These are phyloP conservation scores for Clohesyomyces aquaticus DNA, from an alignment of 495 filamentous ascomycete species.

Conservation along the genomic window DNA sequence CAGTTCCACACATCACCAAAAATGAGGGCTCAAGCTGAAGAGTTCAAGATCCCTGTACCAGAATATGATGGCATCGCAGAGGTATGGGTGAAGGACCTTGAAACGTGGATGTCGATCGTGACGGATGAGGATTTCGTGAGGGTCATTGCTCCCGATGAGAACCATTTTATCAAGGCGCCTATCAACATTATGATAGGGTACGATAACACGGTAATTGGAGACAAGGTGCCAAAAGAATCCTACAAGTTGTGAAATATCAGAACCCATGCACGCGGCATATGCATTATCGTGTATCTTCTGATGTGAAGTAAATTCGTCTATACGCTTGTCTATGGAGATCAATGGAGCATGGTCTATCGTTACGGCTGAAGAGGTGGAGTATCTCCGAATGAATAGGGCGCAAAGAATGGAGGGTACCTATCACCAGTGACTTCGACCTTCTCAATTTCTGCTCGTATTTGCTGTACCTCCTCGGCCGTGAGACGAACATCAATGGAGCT, in stretches of 20 bases:
- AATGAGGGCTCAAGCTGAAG: slow-evolving; percentile 18
- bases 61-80: slow-evolving; percentile 42
- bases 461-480: slow-evolving; percentile 43
- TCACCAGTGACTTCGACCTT: slow-evolving; percentile 40
- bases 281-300: too few relatives aligned
- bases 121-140: slow-evolving; percentile 32
- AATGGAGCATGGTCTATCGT: background rate
- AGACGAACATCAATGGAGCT: slow-evolving; percentile 42
- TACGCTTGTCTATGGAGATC: background rate
- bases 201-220: slow-evolving; percentile 35
- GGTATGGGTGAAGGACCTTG: slow-evolving; percentile 39
- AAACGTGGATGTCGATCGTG: slow-evolving; percentile 35
- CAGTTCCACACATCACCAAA: slow-evolving; percentile 36
- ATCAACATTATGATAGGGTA: slow-evolving; percentile 37
- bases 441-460: slow-evolving; percentile 45
- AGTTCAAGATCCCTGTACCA: slow-evolving; percentile 33
- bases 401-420: slow-evolving; percentile 43
- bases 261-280: background rate
- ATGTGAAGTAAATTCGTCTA: background rate
- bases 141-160: slow-evolving; percentile 34
- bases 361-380: slow-evolving; percentile 37
- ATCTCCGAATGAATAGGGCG: slow-evolving; percentile 37
- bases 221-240: background rate
- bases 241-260: slow-evolving; percentile 2
- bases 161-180: slow-evolving; percentile 33